Conservation (phyloP, 441 rosid genomes). For the Omphalea diandra region DNA sequence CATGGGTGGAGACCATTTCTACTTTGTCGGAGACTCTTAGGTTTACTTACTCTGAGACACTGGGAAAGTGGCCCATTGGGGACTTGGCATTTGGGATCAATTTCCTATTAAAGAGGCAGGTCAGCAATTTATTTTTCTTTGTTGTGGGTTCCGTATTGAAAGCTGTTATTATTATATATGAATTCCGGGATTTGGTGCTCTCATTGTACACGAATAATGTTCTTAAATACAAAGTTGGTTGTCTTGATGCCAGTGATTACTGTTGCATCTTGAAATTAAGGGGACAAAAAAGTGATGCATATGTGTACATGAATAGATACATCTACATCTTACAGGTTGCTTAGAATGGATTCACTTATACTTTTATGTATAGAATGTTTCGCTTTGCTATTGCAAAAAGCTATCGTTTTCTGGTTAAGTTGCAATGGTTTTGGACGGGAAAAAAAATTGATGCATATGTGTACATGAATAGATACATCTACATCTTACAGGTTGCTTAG, state of each 20-base stretch:
- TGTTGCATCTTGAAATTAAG: background rate
- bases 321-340: background rate
- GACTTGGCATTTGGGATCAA: constrained; percentile 95
- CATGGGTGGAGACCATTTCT: constrained; percentile 92
- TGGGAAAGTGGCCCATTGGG: constrained; percentile 96
- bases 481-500: background rate
- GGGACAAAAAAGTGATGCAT: background rate
- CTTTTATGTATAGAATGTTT: background rate
- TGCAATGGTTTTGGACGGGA: no score
- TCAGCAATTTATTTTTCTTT: constrained; percentile 29
- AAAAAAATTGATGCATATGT: background rate
- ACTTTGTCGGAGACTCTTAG: constrained; percentile 93
- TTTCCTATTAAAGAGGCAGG: constrained; percentile 96
- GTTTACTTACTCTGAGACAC: constrained; percentile 93
- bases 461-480: background rate
- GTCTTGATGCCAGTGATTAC: background rate
- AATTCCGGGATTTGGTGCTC: constrained; percentile 1
- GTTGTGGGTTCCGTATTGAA: background rate
- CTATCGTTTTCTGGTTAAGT: no score
- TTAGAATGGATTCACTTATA: no score
- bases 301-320: background rate
- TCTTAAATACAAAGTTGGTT: background rate
- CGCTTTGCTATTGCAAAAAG: background rate
- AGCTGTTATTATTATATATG: background rate
- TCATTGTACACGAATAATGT: background rate